Percentiles rank a stretch among this genome's conserved stretches.
phyloP scores from a whole-genome alignment of 306 rosid genomes.

The Benincasa hispida region DNA sequence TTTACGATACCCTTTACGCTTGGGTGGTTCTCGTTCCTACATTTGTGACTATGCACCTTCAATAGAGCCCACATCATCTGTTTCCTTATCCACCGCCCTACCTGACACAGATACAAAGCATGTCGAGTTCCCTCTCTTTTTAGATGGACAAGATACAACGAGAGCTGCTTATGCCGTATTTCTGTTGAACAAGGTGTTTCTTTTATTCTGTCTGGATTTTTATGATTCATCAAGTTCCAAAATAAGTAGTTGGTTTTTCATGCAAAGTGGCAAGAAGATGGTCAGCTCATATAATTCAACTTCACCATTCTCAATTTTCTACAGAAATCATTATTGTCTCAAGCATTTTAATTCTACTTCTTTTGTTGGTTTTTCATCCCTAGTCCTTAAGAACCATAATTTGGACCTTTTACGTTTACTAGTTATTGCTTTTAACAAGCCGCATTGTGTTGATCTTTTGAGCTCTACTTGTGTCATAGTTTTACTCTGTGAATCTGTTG shows the following conservation, averaged over 20 bases:
- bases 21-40: conserved; percentile 81
- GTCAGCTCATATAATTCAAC: background rate
- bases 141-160: conserved; percentile 94
- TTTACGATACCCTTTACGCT: conserved; percentile 67
- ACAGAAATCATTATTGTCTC: background rate
- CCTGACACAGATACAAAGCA: conserved; percentile 33
- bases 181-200: conserved; percentile 75
- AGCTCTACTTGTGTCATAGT: background rate
- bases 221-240: background rate
- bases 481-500: conserved; percentile 5
- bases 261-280: background rate
- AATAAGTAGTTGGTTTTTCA: background rate
- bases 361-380: background rate
- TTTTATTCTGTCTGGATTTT: conserved; percentile 4
- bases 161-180: conserved; percentile 91
- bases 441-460: background rate
- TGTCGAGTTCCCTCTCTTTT: conserved; percentile 75
- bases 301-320: background rate
- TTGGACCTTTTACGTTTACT: background rate
- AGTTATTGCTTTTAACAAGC: background rate
- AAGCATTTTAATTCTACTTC: background rate
- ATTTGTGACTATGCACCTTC: conserved; percentile 77
- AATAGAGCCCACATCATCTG: conserved; percentile 40
- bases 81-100: conserved; percentile 29
- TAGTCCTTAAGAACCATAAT: background rate